phyloP scores from a whole-genome alignment of 2,329 filamentous ascomycete genomes.

The Penicillium sumatraense region DNA sequence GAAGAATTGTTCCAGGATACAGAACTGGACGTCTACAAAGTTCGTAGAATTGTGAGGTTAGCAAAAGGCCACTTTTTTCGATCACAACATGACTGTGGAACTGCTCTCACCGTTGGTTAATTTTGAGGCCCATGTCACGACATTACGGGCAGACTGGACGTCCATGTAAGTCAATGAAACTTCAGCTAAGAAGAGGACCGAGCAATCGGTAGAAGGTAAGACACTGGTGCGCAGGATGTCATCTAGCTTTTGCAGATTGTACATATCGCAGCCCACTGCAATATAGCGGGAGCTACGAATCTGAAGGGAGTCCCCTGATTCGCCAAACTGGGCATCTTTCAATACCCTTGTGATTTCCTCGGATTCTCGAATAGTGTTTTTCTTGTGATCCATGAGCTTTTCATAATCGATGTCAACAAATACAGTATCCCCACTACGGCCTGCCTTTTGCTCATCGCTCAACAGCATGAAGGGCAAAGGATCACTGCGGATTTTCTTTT shows the following conservation, averaged over 20 bases:
- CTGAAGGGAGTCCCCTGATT: constrained; percentile 49
- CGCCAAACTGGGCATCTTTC: constrained; percentile 47
- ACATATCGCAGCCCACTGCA: constrained; percentile 80
- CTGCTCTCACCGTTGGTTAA: constrained; percentile 65
- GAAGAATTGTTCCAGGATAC: constrained; percentile 82
- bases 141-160: constrained; percentile 68
- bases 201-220: constrained; percentile 58
- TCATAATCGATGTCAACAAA: constrained; percentile 90
- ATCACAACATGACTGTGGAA: not conserved
- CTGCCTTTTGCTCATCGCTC: constrained; percentile 65
- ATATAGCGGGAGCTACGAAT: constrained; percentile 73
- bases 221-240: constrained; percentile 63
- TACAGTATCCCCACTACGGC: constrained; percentile 54
- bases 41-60: not conserved
- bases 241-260: constrained; percentile 66
- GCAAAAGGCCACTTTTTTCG: not conserved
- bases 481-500: constrained; percentile 62
- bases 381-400: constrained; percentile 76
- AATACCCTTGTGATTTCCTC: constrained; percentile 62
- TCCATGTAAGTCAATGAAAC: constrained; percentile 93
- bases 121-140: constrained; percentile 78
- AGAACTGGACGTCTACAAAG: constrained; percentile 70
- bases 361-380: constrained; percentile 67
- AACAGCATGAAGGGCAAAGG: constrained; percentile 85
- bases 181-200: constrained; percentile 82